Evolutionary conservation across 345 rosid species (phyloP), one percentile per base, ranked within the genome.

Genomic region (Ricinus communis): DNA sequence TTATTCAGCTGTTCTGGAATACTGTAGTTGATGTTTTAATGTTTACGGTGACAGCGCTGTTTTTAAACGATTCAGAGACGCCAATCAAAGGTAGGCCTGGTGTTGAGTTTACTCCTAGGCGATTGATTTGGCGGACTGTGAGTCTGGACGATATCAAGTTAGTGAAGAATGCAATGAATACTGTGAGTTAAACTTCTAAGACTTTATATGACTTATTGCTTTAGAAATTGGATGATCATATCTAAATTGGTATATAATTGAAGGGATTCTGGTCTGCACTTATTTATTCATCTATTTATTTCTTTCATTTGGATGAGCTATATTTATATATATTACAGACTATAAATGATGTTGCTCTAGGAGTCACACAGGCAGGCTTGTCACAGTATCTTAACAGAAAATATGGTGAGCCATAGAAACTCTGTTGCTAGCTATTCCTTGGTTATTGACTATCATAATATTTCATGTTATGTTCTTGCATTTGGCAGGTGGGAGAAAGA

Each of bases 301-400:
- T n/a, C n/a, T n/a, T n/a, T n/a, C n/a, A n/a, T n/a, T 33, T 33
- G 38, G 38, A 16, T 60, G 38, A 31, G 25, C 24, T 60, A 5
- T 33, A n/a, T n/a, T n/a, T n/a, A n/a, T n/a, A n/a, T n/a, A 19
- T 61, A 33, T 64, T 68, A 71, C 82, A 92, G 97, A 92, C 97
- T n/a, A 66, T 90, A 38, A 90, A 88, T 5, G 96, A 93, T 66
- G 93, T 93, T 51, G 64, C 88, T 24, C 58, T 87, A 52, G 98
- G 94, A 58, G 75, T 84, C 54, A 86, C 90, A 8, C 87, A 90
- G 69, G 93, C 91, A n/a, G 93, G 85, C 43, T 83, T 93, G 69
- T 87, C 94, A 0, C 84, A 77, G 28, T 90, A 87, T 57, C 77
- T 90, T 52, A 75, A 76, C 52, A 75, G 90, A 55, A 85, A 77